Evolutionary conservation across 345 rosid species (phyloP), one percentile per base, ranked within the genome.

Genomic region (Boechera stricta): DNA sequence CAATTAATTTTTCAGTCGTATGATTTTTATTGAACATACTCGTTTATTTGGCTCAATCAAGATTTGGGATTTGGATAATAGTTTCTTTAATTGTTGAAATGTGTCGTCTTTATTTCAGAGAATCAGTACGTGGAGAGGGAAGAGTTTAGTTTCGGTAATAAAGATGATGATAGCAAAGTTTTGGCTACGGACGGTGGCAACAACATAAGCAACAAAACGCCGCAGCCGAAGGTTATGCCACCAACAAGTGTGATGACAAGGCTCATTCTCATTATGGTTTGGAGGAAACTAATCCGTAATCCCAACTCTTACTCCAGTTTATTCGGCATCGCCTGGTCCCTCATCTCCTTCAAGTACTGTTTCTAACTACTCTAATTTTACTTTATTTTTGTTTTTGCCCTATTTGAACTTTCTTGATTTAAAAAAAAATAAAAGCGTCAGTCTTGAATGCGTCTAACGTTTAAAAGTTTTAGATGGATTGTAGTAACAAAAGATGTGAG

Each of bases 281-380:
- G 99, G 99, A 95, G 99, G 57, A 95, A 95, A 82, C 96, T 95
- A 21, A 95, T 95, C n/a, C 87, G 98, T 74, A 95, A 95, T 41
- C 99, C 99, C 61, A 95, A 95, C 86, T 86, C 97, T 15, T 95
- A 95, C 82, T 95, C 99, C 36, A 95, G 99, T 84, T 81, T 95
- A 67, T 85, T 95, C 38, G 99, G 99, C 55, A 94, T 95, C 72
- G 82, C 82, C 33, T 95, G 99, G 99, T 91, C 99, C 15, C 80
- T 95, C 10, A 80, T 95, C 65, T 93, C 97, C 6, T 95, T 91
- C 89, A 89, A 89, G 99, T 93, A 80, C 39, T 65, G 24, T 72
- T 72, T 45, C 49, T 4, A 10, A n/a, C 31, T 0, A 9, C 18
- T 52, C 68, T 63, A 59, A 54, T 26, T 53, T 32, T 69, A 68